Base-by-base conservation (phyloP, 495 filamentous ascomycete species). In the Hypomontagnella monticulosa region DNA sequence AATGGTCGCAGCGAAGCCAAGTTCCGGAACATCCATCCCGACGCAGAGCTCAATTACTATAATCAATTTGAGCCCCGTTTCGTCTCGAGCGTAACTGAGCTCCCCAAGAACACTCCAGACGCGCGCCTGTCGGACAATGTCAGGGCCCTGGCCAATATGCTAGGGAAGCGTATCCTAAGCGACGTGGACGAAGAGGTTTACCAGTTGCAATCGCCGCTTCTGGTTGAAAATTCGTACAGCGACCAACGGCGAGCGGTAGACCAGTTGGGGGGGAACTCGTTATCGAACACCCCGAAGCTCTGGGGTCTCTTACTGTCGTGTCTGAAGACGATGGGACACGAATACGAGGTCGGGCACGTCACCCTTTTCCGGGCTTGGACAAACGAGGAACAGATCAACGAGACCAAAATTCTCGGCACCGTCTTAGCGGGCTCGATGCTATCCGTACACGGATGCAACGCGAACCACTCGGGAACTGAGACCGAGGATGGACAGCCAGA, bases 31-130 rank as follows among this genome's bases (percentile, higher is more conserved):
- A n/a, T n/a, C n/a, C n/a, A n/a, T n/a, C n/a, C n/a, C n/a, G n/a
- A n/a, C n/a, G n/a, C n/a, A n/a, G n/a, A n/a, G n/a, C n/a, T n/a
- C n/a, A n/a, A n/a, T n/a, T n/a, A n/a, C n/a, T n/a, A n/a, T n/a
- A n/a, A n/a, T n/a, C n/a, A n/a, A n/a, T 61, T 54, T 30, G 11
- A 47, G 2, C 38, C 58, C 2, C 48, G 58, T n/a, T 61, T 51
- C 12, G 15, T 3, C 10, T 46, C 48, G 12, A 8, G 15, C 10
- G 8, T 33, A 9, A 20, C 8, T 1, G 10, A 46, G 2, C 19
- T 3, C 5, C 42, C 19, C 16, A 10, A 7, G 3, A 27, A 11
- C 4, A 19, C 8, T 11, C 15, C 2, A 8, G 16, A 46, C 8
- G 42, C 27, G 6, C 6, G 16, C 4, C 19, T 46, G 3, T 11